These are phyloP conservation scores for Cladophialophora bantiana DNA, from an alignment of 2,329 filamentous ascomycete genomes.

Conservation along the genomic window DNA sequence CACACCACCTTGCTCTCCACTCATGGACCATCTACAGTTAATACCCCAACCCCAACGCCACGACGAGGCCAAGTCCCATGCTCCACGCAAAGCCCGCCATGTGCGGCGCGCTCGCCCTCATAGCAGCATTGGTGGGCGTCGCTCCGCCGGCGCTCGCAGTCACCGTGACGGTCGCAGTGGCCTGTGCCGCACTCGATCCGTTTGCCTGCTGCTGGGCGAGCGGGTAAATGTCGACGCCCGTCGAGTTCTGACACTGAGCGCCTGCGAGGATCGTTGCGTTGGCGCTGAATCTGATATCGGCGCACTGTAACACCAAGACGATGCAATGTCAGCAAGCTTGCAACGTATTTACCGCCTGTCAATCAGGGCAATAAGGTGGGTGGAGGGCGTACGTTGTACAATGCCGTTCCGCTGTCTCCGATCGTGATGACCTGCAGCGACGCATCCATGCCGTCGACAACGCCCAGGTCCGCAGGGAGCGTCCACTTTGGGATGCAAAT, in stretches of 20 bases:
- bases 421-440: constrained; percentile 57
- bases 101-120: not conserved
- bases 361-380: not conserved
- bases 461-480: constrained; percentile 42
- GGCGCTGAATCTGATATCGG: constrained; percentile 53
- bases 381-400: constrained; percentile 55
- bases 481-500: constrained; percentile 53
- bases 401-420: constrained; percentile 47
- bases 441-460: constrained; percentile 49
- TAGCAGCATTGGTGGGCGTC: constrained; percentile 3
- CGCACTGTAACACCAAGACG: constrained; percentile 45
- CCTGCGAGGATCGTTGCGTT: constrained; percentile 48
- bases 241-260: constrained; percentile 50
- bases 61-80: not conserved
- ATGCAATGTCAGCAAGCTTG: not conserved
- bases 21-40: not conserved
- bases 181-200: constrained; percentile 6
- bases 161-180: constrained; percentile 23
- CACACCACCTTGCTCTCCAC: too few species aligned
- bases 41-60: not conserved
- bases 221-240: constrained; percentile 47
- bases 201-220: constrained; percentile 32
- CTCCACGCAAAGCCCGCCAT: constrained; percentile 2
- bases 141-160: constrained; percentile 20
- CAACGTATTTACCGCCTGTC: not conserved